A percentile compares a stretch with the other conserved stretches of the same genome.
Evolutionary conservation across 371 early-diverging fungal genomes (phyloP).

Genomic region (Rhizopus stolonifer): DNA sequence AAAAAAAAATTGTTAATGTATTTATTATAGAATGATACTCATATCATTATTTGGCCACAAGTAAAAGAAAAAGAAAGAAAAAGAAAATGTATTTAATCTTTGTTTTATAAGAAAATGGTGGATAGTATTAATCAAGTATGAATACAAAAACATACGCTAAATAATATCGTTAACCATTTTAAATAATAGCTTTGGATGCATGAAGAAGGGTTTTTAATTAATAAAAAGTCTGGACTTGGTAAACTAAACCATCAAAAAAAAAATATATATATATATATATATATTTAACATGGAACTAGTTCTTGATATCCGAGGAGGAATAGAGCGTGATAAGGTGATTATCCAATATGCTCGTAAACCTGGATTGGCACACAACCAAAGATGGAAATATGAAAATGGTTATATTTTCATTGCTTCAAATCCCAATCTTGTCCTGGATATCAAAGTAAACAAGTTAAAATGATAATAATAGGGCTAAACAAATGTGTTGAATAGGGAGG

Average conservation of each 20-base stretch:
- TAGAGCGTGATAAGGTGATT: slow-evolving; percentile 40
- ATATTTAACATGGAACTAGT: slow-evolving; percentile 7
- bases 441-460: slow-evolving; percentile 24
- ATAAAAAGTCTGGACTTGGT: slow-evolving; percentile 54
- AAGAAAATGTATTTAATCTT: neutral
- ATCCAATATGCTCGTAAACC: slow-evolving; percentile 54
- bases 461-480: neutral
- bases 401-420: slow-evolving; percentile 40
- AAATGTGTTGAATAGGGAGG: slow-evolving; percentile 33
- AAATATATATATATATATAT: slow-evolving; percentile 2
- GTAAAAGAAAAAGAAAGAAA: slow-evolving; percentile 16
- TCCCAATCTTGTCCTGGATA: slow-evolving; percentile 45
- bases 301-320: slow-evolving; percentile 47
- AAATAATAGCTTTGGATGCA: slow-evolving; percentile 45
- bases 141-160: neutral
- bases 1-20: neutral
- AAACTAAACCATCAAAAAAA: too few relatives aligned
- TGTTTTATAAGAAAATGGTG: slow-evolving; percentile 35
- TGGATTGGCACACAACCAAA: slow-evolving; percentile 49
- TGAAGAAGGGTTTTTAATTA: slow-evolving; percentile 53
- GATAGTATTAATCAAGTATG: slow-evolving; percentile 50
- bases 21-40: slow-evolving; percentile 37
- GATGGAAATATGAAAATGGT: slow-evolving; percentile 50
- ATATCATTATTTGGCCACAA: slow-evolving; percentile 53
- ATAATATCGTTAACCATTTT: neutral